Conservation (phyloP, 2,329 filamentous ascomycete species). For the Cercospora sojina region DNA sequence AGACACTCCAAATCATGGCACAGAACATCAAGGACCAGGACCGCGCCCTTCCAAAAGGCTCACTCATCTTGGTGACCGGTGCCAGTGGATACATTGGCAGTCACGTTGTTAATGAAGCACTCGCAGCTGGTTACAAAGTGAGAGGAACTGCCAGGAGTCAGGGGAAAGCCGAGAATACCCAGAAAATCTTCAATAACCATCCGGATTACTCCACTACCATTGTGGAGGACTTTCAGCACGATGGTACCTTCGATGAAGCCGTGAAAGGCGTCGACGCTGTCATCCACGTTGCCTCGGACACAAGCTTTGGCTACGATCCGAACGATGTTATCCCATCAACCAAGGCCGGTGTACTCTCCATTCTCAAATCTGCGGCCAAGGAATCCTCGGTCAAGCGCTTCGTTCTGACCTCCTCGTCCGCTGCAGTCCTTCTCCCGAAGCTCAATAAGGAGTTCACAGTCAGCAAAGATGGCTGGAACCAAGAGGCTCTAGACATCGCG, state of each 20-base stretch:
- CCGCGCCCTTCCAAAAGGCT: slow-evolving; percentile 27
- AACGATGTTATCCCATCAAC: slow-evolving; percentile 46
- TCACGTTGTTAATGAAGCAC: slow-evolving; percentile 33
- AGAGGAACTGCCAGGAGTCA: slow-evolving; percentile 31
- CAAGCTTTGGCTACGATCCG: slow-evolving; percentile 44
- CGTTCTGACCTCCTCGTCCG: slow-evolving; percentile 47
- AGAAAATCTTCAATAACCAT: slow-evolving; percentile 27
- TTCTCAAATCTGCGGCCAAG: slow-evolving; percentile 45
- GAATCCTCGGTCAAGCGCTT: slow-evolving; percentile 46
- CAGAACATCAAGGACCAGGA: slow-evolving; percentile 14
- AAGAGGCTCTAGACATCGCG: slow-evolving; percentile 35
- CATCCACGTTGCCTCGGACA: slow-evolving; percentile 48
- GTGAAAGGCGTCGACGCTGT: slow-evolving; percentile 46
- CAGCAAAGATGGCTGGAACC: slow-evolving; percentile 33
- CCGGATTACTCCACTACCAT: slow-evolving; percentile 26
- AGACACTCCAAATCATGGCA: not conserved
- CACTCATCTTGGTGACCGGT: slow-evolving; percentile 36
- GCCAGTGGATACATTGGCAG: slow-evolving; percentile 34
- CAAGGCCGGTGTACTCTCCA: slow-evolving; percentile 29
- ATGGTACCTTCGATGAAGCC: slow-evolving; percentile 43
- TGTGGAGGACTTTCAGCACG: slow-evolving; percentile 27
- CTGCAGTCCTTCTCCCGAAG: slow-evolving; percentile 39
- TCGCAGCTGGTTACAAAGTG: slow-evolving; percentile 35
- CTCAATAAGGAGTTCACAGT: slow-evolving; percentile 40
- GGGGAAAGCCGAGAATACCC: slow-evolving; percentile 26